These are phyloP conservation scores for Breynia disticha DNA, from an alignment of 441 rosid species.

Conservation along the genomic window DNA sequence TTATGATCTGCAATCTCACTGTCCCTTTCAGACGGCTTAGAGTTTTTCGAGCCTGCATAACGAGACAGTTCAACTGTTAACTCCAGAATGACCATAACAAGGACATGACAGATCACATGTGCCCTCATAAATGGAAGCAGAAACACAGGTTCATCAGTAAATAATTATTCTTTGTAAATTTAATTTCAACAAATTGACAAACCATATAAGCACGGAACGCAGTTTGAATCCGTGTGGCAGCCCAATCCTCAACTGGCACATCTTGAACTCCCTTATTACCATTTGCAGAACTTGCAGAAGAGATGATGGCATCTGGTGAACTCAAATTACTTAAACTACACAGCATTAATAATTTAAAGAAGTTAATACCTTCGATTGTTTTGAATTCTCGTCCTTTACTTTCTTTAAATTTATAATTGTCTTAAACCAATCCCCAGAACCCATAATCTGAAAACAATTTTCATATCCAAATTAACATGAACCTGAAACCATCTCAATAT, in stretches of 20 bases:
- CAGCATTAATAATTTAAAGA: conserved; percentile 1
- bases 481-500: conserved; percentile 18
- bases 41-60: conserved; percentile 61
- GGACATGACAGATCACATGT: not conserved
- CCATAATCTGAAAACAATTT: conserved; percentile 31
- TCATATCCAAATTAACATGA: conserved; percentile 19
- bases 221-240: conserved; percentile 80
- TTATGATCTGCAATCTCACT: conserved; percentile 40
- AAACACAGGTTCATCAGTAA: not conserved
- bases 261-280: conserved; percentile 26
- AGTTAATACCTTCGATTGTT: conserved; percentile 43
- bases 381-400: conserved; percentile 32
- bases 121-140: not conserved
- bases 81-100: not conserved
- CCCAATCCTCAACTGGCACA: conserved; percentile 55
- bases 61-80: not conserved
- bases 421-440: conserved; percentile 72
- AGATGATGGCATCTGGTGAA: no score
- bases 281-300: conserved; percentile 12
- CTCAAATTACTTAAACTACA: not conserved
- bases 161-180: no score
- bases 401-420: conserved; percentile 50
- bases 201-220: conserved; percentile 78
- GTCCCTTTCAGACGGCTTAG: conserved; percentile 57
- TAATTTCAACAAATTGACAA: conserved; percentile 10